A percentile compares a stretch with the other conserved stretches of the same genome.
Conservation (phyloP, 83 land plant genomes). For the Picea abies region DNA sequence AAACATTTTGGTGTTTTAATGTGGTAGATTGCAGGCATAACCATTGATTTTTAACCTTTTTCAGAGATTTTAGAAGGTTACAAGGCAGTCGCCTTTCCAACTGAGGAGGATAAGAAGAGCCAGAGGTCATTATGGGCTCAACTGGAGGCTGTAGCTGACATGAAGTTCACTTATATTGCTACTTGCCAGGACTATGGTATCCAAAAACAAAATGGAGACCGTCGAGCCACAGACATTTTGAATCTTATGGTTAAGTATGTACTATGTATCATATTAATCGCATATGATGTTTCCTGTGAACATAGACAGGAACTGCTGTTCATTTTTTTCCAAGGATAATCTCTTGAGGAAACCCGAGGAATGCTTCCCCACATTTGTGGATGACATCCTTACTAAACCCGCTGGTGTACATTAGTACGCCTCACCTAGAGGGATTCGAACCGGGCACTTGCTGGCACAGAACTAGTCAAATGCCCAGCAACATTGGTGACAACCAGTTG, state of each 20-base stretch:
- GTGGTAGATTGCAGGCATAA: background rate
- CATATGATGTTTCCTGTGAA: no score
- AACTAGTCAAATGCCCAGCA: background rate
- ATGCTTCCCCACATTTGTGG: no score
- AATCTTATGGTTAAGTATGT: conserved; percentile 84
- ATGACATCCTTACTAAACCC: no score
- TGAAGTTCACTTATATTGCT: conserved; percentile 83
- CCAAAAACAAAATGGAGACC: conserved; percentile 76
- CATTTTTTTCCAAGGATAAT: background rate
- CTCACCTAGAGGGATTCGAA: no score
- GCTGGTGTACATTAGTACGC: no score
- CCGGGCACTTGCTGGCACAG: no score
- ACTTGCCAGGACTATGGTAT: conserved; percentile 79
- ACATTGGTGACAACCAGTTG: background rate
- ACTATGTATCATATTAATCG: background rate
- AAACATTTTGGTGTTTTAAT: background rate
- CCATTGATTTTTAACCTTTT: background rate
- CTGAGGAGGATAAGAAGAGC: conserved; percentile 62
- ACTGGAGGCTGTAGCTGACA: conserved; percentile 71
- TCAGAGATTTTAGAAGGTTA: conserved; percentile 71
- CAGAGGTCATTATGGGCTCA: conserved; percentile 70
- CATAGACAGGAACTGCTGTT: background rate
- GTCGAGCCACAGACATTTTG: conserved; percentile 74
- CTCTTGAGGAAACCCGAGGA: no score
- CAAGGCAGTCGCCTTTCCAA: conserved; percentile 43